phyloP scores from a whole-genome alignment of 805 yeast species.

The Maudiozyma serrabonitensis region DNA sequence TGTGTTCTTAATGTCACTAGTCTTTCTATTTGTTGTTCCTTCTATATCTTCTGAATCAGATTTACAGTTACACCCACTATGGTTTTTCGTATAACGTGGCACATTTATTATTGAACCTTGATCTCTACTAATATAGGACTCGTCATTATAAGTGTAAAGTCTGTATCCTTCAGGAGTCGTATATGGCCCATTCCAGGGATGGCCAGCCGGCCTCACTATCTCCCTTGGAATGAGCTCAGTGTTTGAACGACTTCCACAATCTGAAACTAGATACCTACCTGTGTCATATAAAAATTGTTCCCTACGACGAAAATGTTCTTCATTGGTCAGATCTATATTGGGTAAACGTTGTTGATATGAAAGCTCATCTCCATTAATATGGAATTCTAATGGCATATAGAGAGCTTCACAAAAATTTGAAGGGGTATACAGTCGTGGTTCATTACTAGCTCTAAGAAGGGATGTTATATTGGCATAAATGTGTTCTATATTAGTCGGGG shows the following conservation, averaged over 20 bases:
- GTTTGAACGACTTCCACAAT: neutral
- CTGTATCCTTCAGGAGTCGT: no score
- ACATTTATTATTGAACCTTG: no score
- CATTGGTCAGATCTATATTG: neutral
- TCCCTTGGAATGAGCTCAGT: neutral
- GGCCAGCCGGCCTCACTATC: no score
- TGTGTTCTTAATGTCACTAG: no score
- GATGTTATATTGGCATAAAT: neutral
- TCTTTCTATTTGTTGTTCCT: no score
- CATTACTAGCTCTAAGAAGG: neutral
- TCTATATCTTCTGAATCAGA: no score
- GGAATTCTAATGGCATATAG: neutral
- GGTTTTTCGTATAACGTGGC: no score
- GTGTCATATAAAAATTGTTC: neutral
- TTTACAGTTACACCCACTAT: no score
- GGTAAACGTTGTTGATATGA: neutral
- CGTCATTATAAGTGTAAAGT: no score
- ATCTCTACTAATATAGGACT: no score
- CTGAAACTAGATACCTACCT: neutral
- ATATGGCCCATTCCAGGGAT: no score
- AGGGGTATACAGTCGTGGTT: neutral
- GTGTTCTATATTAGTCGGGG: neutral
- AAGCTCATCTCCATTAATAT: neutral
- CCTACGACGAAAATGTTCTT: neutral
- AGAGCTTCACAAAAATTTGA: neutral